Conservation (phyloP, 2,329 filamentous ascomycete species). For the Arthrocladium fulminans region DNA sequence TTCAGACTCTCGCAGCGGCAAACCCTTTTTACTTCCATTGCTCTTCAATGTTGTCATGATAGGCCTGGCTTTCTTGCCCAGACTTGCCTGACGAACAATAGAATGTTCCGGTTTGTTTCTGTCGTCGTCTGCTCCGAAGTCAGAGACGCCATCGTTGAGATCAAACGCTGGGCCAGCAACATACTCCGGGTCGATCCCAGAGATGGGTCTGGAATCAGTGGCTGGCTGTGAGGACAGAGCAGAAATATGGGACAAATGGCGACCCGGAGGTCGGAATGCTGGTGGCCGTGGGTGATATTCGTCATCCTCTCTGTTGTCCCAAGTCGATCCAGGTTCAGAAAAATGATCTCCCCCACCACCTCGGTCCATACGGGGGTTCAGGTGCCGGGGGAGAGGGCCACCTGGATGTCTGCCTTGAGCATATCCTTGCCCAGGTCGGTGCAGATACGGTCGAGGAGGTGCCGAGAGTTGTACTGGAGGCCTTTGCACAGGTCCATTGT, state of each 20-base stretch:
- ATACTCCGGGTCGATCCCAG: neutral
- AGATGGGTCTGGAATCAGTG: conserved; percentile 1
- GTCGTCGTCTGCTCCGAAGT: neutral
- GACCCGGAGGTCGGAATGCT: neutral
- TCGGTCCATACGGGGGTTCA: neutral
- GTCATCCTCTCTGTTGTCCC: neutral
- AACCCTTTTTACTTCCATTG: neutral
- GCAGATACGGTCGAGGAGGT: neutral
- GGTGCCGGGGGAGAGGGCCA: neutral
- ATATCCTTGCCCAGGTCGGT: neutral
- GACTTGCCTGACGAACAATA: neutral
- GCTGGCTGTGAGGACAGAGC: conserved; percentile 5
- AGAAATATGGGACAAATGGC: conserved; percentile 6
- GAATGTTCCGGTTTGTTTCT: neutral
- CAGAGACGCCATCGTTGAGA: neutral
- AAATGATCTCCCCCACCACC: neutral
- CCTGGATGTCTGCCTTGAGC: neutral
- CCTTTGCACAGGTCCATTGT: neutral
- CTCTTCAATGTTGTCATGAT: neutral
- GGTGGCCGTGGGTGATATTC: neutral
- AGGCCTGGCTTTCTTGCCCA: neutral
- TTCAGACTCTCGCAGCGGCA: conserved; percentile 1
- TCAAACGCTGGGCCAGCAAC: neutral
- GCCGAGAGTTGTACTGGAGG: neutral
- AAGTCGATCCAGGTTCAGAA: neutral